These are phyloP conservation scores for Hymenoscyphus salicellus DNA, from an alignment of 2,329 filamentous ascomycete genomes.

Conservation along the genomic window DNA sequence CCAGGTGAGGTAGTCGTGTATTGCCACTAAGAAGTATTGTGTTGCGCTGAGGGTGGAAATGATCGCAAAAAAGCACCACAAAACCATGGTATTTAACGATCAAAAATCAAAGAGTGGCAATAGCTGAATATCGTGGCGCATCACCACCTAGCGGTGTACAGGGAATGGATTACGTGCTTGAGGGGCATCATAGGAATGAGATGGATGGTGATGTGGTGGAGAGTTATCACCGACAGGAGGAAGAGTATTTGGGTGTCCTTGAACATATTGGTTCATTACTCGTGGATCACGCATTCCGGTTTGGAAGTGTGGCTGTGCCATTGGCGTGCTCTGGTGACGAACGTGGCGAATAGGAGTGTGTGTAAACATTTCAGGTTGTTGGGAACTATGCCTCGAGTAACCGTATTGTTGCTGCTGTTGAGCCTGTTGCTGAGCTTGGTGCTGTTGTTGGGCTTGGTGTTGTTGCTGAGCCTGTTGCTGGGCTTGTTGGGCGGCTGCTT, in stretches of 20 bases:
- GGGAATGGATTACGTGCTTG: background rate
- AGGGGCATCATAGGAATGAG: background rate
- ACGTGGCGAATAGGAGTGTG: background rate
- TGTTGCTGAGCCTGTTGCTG: background rate
- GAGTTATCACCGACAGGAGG: constrained; percentile 9
- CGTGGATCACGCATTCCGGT: constrained; percentile 1
- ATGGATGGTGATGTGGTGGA: background rate
- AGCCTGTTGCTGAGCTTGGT: background rate
- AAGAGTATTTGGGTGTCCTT: constrained; percentile 5
- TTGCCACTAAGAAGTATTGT: constrained; percentile 1
- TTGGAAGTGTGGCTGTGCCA: background rate
- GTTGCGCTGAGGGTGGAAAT: background rate
- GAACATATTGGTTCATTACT: background rate
- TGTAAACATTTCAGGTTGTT: constrained; percentile 35
- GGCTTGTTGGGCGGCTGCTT: constrained; percentile 1
- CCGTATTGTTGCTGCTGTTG: constrained; percentile 3
- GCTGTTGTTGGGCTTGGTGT: background rate
- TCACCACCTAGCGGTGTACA: background rate
- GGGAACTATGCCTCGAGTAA: constrained; percentile 28
- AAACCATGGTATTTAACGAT: background rate
- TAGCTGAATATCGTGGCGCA: too few species aligned
- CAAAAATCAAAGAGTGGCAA: background rate
- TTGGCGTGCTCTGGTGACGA: constrained; percentile 4
- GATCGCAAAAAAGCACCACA: background rate
- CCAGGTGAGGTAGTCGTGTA: background rate